These are phyloP conservation scores for Claviceps cyperi DNA, from an alignment of 2,329 filamentous ascomycete genomes.

Conservation along the genomic window DNA sequence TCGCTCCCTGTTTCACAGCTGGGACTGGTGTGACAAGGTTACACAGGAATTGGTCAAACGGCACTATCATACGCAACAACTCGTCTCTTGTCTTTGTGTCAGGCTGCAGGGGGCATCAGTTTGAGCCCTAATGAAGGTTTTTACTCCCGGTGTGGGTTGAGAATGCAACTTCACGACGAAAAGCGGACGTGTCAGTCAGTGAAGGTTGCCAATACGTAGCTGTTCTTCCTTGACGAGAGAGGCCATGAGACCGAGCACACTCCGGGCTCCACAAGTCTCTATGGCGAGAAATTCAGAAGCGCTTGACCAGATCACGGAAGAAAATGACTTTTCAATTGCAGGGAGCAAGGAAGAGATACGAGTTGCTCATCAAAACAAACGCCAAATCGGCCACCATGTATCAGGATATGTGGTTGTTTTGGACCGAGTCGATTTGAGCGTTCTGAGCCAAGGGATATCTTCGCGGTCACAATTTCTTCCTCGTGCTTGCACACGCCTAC, in stretches of 20 bases:
- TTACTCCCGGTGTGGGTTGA: neutral
- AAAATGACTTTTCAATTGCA: neutral
- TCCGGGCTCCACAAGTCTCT: neutral
- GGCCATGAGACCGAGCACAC: neutral
- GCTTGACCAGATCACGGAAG: no score
- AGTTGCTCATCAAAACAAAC: neutral
- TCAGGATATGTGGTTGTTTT: neutral
- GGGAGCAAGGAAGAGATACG: neutral
- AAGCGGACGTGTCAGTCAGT: neutral
- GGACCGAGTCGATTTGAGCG: neutral
- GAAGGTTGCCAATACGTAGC: neutral
- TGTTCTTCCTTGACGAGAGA: neutral
- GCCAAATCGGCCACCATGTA: neutral
- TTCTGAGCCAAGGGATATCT: neutral
- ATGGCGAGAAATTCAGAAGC: neutral
- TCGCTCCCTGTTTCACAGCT: slow-evolving; percentile 5
- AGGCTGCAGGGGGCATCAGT: neutral
- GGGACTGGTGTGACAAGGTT: slow-evolving; percentile 2
- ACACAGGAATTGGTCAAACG: slow-evolving; percentile 6
- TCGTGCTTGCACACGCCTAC: no score
- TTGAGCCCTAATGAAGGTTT: neutral
- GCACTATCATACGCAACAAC: neutral
- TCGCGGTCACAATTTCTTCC: neutral
- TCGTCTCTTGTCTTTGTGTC: neutral
- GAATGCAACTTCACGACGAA: neutral